phyloP scores from a whole-genome alignment of 2,329 filamentous ascomycete genomes.

The Calcarisporium arbuscula region DNA sequence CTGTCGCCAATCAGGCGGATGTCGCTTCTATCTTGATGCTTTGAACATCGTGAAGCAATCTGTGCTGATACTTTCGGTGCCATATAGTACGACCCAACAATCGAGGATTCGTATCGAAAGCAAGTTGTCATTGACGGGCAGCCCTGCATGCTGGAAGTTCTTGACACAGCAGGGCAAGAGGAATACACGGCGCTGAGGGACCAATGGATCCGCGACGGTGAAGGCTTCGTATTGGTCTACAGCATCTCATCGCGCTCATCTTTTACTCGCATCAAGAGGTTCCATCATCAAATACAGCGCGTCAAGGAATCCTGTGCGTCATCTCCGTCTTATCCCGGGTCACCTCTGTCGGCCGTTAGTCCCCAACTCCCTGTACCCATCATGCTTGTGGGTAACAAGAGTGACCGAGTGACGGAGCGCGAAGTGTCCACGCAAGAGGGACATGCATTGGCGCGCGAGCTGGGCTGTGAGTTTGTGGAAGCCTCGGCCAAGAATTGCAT shows the following conservation, averaged over 20 bases:
- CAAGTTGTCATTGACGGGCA: slow-evolving; percentile 90
- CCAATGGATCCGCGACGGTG: slow-evolving; percentile 97
- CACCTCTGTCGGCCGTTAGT: slow-evolving; percentile 56
- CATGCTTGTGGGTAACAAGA: slow-evolving; percentile 99
- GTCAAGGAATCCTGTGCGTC: slow-evolving; percentile 86
- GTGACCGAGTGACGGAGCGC: slow-evolving; percentile 89
- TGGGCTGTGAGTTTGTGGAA: slow-evolving; percentile 95
- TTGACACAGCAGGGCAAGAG: slow-evolving; percentile 96
- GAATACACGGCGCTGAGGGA: slow-evolving; percentile 96
- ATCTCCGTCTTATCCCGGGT: slow-evolving; percentile 71
- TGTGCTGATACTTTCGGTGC: too few species aligned
- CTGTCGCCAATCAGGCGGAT: too few species aligned
- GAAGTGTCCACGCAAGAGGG: slow-evolving; percentile 97
- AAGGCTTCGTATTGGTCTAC: slow-evolving; percentile 96
- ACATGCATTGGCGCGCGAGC: slow-evolving; percentile 79
- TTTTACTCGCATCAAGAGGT: slow-evolving; percentile 89
- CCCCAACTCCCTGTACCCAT: slow-evolving; percentile 73
- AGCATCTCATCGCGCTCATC: slow-evolving; percentile 96
- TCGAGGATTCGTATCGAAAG: slow-evolving; percentile 83
- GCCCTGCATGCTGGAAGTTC: slow-evolving; percentile 94
- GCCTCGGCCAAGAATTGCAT: slow-evolving; percentile 97
- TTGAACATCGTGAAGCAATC: too few species aligned
- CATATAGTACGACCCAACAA: slow-evolving; percentile 72
- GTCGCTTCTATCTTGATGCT: too few species aligned
- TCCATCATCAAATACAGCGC: slow-evolving; percentile 93